These are phyloP conservation scores for Ziziphus jujuba DNA, from an alignment of 306 rosid species.

Conservation along the genomic window DNA sequence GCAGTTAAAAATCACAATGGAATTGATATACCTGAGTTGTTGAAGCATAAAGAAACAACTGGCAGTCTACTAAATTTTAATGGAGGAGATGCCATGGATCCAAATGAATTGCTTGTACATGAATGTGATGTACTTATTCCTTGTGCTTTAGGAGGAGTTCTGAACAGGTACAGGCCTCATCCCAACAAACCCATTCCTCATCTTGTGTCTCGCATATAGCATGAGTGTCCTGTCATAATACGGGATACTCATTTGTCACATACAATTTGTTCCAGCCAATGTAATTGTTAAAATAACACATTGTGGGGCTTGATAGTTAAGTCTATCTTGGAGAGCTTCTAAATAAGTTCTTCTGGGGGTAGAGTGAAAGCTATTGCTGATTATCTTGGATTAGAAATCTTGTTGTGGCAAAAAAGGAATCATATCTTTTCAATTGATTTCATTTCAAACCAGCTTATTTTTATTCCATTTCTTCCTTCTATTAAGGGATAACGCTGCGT, in stretches of 20 bases:
- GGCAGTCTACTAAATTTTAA: slow-evolving; percentile 40
- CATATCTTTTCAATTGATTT: neutral
- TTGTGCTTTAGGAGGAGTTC: slow-evolving; percentile 64
- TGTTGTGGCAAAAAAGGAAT: neutral
- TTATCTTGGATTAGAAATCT: neutral
- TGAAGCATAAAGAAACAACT: slow-evolving; percentile 43
- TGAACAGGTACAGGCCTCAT: slow-evolving; percentile 44
- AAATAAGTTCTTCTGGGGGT: neutral
- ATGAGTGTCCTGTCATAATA: too few species aligned
- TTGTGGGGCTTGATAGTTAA: too few species aligned
- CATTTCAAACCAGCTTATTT: neutral
- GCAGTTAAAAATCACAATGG: slow-evolving; percentile 50
- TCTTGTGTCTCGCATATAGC: neutral
- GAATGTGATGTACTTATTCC: slow-evolving; percentile 64
- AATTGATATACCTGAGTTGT: slow-evolving; percentile 35
- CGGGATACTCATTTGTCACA: too few species aligned
- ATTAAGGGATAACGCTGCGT: slow-evolving; percentile 55
- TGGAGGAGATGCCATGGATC: slow-evolving; percentile 49
- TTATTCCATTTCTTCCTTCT: neutral
- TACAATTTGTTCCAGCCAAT: too few species aligned
- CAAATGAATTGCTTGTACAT: slow-evolving; percentile 40
- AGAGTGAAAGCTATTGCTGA: too few species aligned
- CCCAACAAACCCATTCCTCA: neutral
- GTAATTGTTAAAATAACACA: too few species aligned
- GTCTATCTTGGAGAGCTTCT: neutral